Evolutionary conservation across 106 monocot genomes (phyloP), one percentile per base, ranked within the genome.

Genomic region (Allium fistulosum): DNA sequence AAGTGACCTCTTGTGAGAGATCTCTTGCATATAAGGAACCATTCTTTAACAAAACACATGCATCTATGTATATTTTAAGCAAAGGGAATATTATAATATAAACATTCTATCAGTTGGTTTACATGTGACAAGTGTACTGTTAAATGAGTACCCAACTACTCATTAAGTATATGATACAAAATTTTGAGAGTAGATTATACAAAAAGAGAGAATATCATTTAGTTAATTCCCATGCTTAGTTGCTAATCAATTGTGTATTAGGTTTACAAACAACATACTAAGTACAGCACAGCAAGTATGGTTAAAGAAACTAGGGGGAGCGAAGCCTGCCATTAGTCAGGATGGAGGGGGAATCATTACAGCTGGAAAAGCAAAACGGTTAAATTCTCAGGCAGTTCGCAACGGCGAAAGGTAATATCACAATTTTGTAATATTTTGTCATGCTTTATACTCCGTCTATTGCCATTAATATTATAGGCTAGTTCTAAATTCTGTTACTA

Each of bases 211-310:
- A 22, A 22, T 22, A 22, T 22, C 22, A 22, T 22, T 22, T 22
- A 22, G 22, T 22, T 22, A 22, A 22, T 22, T 22, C 22, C 22
- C 22, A 22, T 22, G 9, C 0, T 72, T 51, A 48, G 49, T 17
- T 66, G 8, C 57, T 26, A 58, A 72, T 58, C 71, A 53, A 53
- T 66, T 66, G 12, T 66, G 66, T 59, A 48, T 51, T 71, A 99
- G 99, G 93, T 87, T 99, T 71, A 93, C 87, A 63, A 99, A 99
- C 76, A 99, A 99, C 71, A 15, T 93, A 18, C 87, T 99, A 52
- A 99, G 99, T 77, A 99, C 99, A 55, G 90, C 83, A 57, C 99
- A 99, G 67, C 99, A 93, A 75, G 61, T 99, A 48, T 99, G 93
- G 93, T 78, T 99, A 65, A 61, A 87, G 69, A 93, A 99, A 77